Evolutionary conservation across 768 basidiomycete species (phyloP).

Genomic region (Pleurotus tuoliensis): DNA sequence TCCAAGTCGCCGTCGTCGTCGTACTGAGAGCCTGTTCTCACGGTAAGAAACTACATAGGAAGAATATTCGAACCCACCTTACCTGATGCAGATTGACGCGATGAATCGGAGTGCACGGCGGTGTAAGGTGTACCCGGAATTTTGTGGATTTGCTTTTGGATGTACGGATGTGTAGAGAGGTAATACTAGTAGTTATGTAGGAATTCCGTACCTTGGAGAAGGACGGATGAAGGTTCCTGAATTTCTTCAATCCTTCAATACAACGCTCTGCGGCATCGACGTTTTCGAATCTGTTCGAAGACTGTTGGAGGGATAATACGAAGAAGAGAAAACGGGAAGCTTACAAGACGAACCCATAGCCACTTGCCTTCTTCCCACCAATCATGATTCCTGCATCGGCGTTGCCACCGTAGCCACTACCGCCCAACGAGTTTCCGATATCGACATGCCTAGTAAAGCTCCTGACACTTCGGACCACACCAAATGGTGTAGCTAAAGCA

Average conservation of each 20-base stretch:
- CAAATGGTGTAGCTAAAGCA: constrained; percentile 68
- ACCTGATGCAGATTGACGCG: constrained; percentile 12
- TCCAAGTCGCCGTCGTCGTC: neutral
- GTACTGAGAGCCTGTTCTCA: constrained; percentile 8
- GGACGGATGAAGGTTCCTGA: constrained; percentile 79
- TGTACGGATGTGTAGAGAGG: neutral
- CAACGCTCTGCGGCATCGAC: constrained; percentile 71
- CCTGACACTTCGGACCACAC: constrained; percentile 70
- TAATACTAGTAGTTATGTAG: constrained; percentile 4
- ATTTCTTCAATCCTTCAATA: constrained; percentile 64
- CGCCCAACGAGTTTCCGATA: constrained; percentile 40
- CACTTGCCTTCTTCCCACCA: constrained; percentile 1
- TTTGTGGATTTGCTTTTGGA: constrained; percentile 60
- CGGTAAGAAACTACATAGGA: neutral
- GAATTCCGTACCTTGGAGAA: constrained; percentile 66
- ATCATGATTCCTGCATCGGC: constrained; percentile 8
- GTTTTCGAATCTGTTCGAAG: constrained; percentile 51
- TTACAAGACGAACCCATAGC: constrained; percentile 10
- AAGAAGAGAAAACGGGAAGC: neutral
- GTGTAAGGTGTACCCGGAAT: constrained; percentile 74
- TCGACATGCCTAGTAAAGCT: constrained; percentile 83
- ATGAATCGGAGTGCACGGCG: constrained; percentile 15
- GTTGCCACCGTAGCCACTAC: constrained; percentile 12
- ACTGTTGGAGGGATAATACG: neutral
- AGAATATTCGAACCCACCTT: constrained; percentile 6